Evolutionary conservation across 345 rosid species (phyloP), one percentile per base, ranked within the genome.

Genomic region (Euphorbia tirucalli): DNA sequence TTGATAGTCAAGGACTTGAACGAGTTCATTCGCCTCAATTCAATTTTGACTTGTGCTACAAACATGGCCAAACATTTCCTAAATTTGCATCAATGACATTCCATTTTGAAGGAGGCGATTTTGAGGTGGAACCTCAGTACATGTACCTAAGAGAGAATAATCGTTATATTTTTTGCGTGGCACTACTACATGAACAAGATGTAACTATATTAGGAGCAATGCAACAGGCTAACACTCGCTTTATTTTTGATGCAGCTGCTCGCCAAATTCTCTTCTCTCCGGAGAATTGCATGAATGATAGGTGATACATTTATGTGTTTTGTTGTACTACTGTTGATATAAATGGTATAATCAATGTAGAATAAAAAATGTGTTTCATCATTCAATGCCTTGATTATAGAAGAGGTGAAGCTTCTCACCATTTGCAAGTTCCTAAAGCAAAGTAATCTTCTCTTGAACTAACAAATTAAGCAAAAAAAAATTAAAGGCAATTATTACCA

Each of bases 81-180:
- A 58, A 59, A 7, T 65, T 21, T 0, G 66, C 68, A 1, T 1
- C 61, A 0, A 18, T 73, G 65, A 72, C 72, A n/a, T 65, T 58
- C 32, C 78, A 73, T 69, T 69, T 80, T 24, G 59, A 76, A 15
- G 75, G 62, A 5, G 70, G 73, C 19, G 41, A 62, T 0, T 66
- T 60, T 27, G 8, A 0, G 0, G 46, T 76, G 4, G 32, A 35
- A 1, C 49, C 50, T 0, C 1, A 54, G 9, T 15, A 41, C 30
- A 65, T 18, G 14, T 46, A 66, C 9, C 5, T 15, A 35, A 14
- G 0, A 6, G 35, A 1, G 0, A 14, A 57, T 10, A 7, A 60
- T 30, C 6, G 7, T 28, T 2, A 15, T 14, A 9, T 35, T 16
- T 31, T 60, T 15, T 60, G 64, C 9, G 6, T 60, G 0, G 41